phyloP scores from a whole-genome alignment of 139 green algal species.

The Zygnema circumcarinatum region DNA sequence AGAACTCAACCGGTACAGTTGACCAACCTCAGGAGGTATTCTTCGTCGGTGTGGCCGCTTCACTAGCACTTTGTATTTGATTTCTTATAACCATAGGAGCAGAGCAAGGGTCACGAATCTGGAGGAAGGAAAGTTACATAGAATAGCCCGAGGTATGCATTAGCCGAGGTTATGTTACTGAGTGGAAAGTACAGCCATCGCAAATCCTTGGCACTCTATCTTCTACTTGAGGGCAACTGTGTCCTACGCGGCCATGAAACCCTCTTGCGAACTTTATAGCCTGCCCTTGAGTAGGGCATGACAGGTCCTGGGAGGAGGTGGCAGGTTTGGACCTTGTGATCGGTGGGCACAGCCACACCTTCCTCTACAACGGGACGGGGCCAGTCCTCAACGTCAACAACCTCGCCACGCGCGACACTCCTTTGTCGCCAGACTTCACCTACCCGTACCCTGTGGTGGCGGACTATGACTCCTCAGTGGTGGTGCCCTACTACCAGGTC shows the following conservation, averaged over 20 bases:
- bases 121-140: no score
- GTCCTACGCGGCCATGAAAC: background rate
- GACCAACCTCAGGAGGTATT: no score
- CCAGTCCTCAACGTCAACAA: constrained; percentile 7
- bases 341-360: constrained; percentile 61
- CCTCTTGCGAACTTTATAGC: background rate
- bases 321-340: constrained; percentile 60
- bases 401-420: background rate
- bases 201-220: no score
- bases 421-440: background rate
- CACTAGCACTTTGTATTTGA: no score
- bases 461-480: background rate
- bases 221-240: background rate
- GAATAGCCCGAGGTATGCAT: no score
- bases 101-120: no score
- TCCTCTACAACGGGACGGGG: constrained; percentile 51
- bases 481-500: constrained; percentile 56
- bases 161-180: no score
- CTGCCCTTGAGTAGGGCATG: background rate
- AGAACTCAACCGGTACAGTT: no score
- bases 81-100: background rate
- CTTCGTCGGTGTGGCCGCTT: no score
- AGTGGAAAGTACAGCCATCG: no score
- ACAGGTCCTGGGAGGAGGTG: background rate
- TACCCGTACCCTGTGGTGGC: constrained; percentile 46